Percentiles rank a stretch among this genome's conserved stretches.
Conservation (phyloP, 495 filamentous ascomycete genomes). For the Penicilliopsis zonata region DNA sequence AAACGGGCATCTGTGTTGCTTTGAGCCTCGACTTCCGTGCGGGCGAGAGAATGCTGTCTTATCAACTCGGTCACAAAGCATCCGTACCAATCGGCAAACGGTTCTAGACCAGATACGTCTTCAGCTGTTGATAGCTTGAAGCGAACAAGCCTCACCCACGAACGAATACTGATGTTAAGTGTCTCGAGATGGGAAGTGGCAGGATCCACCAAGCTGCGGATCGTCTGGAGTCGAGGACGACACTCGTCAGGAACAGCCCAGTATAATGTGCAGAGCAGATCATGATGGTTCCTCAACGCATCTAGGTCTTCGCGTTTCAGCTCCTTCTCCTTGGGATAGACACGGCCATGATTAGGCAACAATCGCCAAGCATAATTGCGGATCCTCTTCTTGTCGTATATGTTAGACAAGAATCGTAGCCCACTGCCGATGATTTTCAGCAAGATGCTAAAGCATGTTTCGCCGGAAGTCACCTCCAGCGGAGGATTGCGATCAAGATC, state of each 20-base stretch:
- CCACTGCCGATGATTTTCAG: conserved; percentile 71
- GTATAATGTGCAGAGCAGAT: conserved; percentile 81
- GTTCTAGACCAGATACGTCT: conserved; percentile 35
- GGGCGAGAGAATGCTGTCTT: conserved; percentile 44
- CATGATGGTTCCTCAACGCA: conserved; percentile 83
- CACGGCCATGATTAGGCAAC: conserved; percentile 79
- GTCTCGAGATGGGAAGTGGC: conserved; percentile 73
- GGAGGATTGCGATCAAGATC: conserved; percentile 50
- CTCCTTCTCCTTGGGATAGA: conserved; percentile 71
- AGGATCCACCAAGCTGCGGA: conserved; percentile 70
- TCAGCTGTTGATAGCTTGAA: conserved; percentile 58
- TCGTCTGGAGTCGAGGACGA: conserved; percentile 56
- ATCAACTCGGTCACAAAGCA: conserved; percentile 44
- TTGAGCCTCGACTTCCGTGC: conserved; percentile 49
- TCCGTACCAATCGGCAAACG: conserved; percentile 60
- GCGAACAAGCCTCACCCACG: conserved; percentile 67
- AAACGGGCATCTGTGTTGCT: conserved; percentile 26
- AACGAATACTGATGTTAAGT: conserved; percentile 67
- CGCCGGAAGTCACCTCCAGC: conserved; percentile 49
- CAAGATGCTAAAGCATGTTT: conserved; percentile 88
- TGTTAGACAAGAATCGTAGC: conserved; percentile 45
- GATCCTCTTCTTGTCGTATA: conserved; percentile 58
- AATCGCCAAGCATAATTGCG: conserved; percentile 66
- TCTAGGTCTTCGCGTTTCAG: conserved; percentile 68
- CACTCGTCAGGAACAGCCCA: conserved; percentile 65